Evolutionary conservation across 805 yeast genomes (phyloP).

Genomic region (Saccharomyces eubayanus): DNA sequence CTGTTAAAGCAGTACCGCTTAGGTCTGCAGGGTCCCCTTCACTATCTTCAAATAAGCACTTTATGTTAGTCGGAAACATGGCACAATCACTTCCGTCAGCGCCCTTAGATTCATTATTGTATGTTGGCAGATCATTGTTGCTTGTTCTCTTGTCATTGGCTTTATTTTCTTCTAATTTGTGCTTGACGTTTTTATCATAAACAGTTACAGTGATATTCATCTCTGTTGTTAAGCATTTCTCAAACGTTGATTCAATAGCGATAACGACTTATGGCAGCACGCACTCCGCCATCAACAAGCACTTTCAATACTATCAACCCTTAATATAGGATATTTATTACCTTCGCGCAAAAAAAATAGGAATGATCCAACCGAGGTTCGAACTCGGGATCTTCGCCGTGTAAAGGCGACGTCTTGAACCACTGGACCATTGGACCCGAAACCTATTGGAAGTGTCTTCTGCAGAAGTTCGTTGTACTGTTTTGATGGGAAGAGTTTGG

Average conservation of each 20-base stretch:
- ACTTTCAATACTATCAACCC: neutral
- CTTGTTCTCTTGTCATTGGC: neutral
- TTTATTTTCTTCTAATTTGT: neutral
- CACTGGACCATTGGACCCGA: slow-evolving; percentile 34
- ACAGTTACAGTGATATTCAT: slow-evolving; percentile 12
- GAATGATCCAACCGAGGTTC: slow-evolving; percentile 33
- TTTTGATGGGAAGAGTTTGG: too few species aligned
- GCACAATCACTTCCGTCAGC: slow-evolving; percentile 7
- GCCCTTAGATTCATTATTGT: slow-evolving; percentile 2
- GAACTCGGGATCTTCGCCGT: slow-evolving; percentile 37
- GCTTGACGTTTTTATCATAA: slow-evolving; percentile 18
- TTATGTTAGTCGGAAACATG: slow-evolving; percentile 26
- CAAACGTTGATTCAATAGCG: neutral
- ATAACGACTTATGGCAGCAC: neutral
- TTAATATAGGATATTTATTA: neutral
- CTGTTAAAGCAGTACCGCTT: neutral
- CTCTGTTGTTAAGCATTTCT: neutral
- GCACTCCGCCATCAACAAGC: too few species aligned
- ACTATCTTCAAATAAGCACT: slow-evolving; percentile 28
- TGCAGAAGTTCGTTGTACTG: too few species aligned
- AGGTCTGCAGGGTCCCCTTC: slow-evolving; percentile 8
- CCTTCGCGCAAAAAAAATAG: neutral
- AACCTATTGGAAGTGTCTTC: slow-evolving; percentile 1
- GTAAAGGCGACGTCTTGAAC: slow-evolving; percentile 36
- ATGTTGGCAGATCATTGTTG: neutral